Conservation (phyloP, 2,329 filamentous ascomycete species). For the Scortechinia acanthostroma region DNA sequence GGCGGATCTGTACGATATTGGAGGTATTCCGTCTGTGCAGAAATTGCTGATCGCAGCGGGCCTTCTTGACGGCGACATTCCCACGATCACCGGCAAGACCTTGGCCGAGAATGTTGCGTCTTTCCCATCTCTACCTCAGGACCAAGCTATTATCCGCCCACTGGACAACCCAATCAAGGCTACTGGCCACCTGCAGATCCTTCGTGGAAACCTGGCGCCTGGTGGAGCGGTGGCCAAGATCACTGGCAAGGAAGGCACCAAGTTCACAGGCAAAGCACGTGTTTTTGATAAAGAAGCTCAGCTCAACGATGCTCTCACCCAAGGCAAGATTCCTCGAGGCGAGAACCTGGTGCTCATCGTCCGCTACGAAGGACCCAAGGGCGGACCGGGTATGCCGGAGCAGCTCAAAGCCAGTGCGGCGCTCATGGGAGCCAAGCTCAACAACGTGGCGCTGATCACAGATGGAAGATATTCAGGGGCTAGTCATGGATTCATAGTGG, state of each 20-base stretch:
- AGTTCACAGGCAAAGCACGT: constrained; percentile 72
- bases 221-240: constrained; percentile 91
- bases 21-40: constrained; percentile 77
- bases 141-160: constrained; percentile 76
- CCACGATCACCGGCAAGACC: constrained; percentile 78
- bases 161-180: constrained; percentile 69
- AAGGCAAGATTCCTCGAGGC: constrained; percentile 58
- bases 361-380: constrained; percentile 87
- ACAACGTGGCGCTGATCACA: constrained; percentile 82
- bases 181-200: constrained; percentile 81
- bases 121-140: constrained; percentile 70
- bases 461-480: constrained; percentile 87
- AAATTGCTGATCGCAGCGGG: constrained; percentile 74
- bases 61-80: constrained; percentile 70
- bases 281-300: constrained; percentile 82
- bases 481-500: constrained; percentile 86
- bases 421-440: constrained; percentile 85
- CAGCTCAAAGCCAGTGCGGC: constrained; percentile 82
- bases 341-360: constrained; percentile 87
- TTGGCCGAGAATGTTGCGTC: constrained; percentile 73
- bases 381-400: constrained; percentile 93
- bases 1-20: constrained; percentile 80
- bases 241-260: constrained; percentile 84
- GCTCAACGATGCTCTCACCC: constrained; percentile 68
- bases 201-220: constrained; percentile 81